These are phyloP conservation scores for Talaromyces sp. DNA, from an alignment of 2,329 filamentous ascomycete species.

Conservation along the genomic window DNA sequence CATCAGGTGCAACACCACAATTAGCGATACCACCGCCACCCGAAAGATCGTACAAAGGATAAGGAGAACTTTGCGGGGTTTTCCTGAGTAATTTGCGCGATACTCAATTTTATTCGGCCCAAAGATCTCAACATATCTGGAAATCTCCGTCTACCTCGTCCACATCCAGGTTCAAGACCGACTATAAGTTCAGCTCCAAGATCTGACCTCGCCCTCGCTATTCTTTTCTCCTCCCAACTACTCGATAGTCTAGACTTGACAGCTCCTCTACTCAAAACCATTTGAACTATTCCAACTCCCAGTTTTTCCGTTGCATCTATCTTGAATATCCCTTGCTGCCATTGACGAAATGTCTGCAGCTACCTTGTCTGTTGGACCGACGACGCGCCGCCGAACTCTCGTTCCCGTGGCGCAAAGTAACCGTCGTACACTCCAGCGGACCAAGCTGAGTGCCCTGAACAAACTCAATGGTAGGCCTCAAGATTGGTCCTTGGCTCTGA, in stretches of 20 bases:
- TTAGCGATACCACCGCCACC: background rate
- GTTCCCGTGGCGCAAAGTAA: background rate
- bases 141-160: background rate
- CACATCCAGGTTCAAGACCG: background rate
- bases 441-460: conserved; percentile 2
- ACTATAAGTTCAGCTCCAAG: background rate
- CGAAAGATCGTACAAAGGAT: background rate
- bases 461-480: conserved; percentile 4
- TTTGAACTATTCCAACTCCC: background rate
- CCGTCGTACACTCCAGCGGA: conserved; percentile 6
- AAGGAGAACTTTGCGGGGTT: background rate
- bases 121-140: background rate
- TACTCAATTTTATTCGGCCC: background rate
- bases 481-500: background rate
- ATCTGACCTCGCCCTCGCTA: background rate
- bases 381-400: background rate
- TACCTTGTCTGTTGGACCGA: conserved; percentile 4
- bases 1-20: background rate
- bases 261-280: background rate
- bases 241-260: background rate
- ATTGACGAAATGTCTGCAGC: conserved; percentile 8
- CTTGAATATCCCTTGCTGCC: background rate
- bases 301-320: background rate
- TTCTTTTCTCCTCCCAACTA: background rate
- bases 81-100: background rate